Percentiles rank a stretch among this genome's conserved stretches.
These are phyloP conservation scores for Termitomyces sp. DNA, from an alignment of 768 basidiomycete genomes.

Conservation along the genomic window DNA sequence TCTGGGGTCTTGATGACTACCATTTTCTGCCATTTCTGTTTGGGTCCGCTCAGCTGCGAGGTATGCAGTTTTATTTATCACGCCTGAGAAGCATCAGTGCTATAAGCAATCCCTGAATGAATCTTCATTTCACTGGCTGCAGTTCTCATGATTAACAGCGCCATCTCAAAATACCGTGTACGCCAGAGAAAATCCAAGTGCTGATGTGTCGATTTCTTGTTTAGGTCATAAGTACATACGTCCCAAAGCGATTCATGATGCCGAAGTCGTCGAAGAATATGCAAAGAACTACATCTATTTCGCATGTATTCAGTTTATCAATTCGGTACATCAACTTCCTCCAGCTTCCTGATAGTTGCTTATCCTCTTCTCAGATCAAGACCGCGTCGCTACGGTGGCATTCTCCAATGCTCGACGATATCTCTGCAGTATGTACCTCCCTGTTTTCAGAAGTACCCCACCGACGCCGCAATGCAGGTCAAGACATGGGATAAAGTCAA, in stretches of 20 bases:
- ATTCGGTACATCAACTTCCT: constrained; percentile 57
- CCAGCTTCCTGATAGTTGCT: background rate
- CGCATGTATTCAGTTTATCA: constrained; percentile 93
- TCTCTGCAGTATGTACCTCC: constrained; percentile 59
- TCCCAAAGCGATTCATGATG: constrained; percentile 90
- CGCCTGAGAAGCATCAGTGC: too few relatives aligned
- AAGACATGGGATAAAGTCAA: constrained; percentile 98
- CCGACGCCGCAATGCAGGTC: constrained; percentile 33
- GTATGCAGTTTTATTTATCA: constrained; percentile 20
- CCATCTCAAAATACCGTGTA: background rate
- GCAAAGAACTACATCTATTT: constrained; percentile 95
- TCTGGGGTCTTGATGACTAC: constrained; percentile 97
- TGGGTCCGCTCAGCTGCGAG: constrained; percentile 74
- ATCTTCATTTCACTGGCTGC: background rate
- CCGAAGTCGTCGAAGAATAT: constrained; percentile 89
- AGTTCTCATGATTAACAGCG: too few relatives aligned
- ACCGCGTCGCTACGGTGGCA: constrained; percentile 96
- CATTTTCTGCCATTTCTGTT: constrained; percentile 92
- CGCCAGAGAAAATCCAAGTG: background rate
- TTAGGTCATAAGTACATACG: constrained; percentile 83
- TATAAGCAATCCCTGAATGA: background rate
- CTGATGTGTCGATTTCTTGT: background rate
- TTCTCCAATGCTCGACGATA: constrained; percentile 98
- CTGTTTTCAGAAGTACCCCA: background rate
- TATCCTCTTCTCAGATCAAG: constrained; percentile 60